Evolutionary conservation across 2,329 filamentous ascomycete species (phyloP).

Genomic region (Lecanosticta acicola): DNA sequence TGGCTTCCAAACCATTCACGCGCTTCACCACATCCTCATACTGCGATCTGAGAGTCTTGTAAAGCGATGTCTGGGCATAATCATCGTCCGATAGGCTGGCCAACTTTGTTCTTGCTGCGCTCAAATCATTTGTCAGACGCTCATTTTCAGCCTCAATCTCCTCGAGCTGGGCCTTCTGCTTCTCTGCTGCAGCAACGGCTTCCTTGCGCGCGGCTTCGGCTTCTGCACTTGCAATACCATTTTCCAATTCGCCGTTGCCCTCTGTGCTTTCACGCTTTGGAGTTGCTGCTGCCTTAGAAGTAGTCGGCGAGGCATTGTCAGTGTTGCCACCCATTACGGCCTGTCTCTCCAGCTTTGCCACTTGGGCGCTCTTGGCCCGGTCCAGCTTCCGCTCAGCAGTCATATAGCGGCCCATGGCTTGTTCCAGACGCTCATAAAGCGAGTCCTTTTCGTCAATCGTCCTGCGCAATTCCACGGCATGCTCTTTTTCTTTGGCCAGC

Average conservation of each 20-base stretch:
- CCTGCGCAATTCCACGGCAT: conserved; percentile 25
- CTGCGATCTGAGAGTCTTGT: conserved; percentile 83
- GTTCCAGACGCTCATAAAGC: conserved; percentile 79
- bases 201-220: conserved; percentile 73
- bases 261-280: conserved; percentile 47
- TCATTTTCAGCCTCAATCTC: conserved; percentile 71
- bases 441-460: conserved; percentile 28
- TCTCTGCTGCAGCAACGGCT: conserved; percentile 66
- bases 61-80: conserved; percentile 85
- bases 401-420: conserved; percentile 84
- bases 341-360: conserved; percentile 87
- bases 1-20: conserved; percentile 84
- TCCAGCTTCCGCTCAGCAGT: conserved; percentile 94
- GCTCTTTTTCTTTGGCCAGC: conserved; percentile 71
- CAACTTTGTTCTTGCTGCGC: conserved; percentile 61
- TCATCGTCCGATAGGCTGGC: conserved; percentile 83
- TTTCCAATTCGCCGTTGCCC: conserved; percentile 49
- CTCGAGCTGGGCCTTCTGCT: conserved; percentile 85
- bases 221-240: conserved; percentile 56
- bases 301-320: conserved; percentile 38
- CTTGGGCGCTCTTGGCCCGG: conserved; percentile 77
- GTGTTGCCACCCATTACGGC: conserved; percentile 63
- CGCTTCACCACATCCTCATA: conserved; percentile 90
- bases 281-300: conserved; percentile 34
- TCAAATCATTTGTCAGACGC: conserved; percentile 71